These are phyloP conservation scores for Myriangium duriaei DNA, from an alignment of 2,329 filamentous ascomycete genomes.

Conservation along the genomic window DNA sequence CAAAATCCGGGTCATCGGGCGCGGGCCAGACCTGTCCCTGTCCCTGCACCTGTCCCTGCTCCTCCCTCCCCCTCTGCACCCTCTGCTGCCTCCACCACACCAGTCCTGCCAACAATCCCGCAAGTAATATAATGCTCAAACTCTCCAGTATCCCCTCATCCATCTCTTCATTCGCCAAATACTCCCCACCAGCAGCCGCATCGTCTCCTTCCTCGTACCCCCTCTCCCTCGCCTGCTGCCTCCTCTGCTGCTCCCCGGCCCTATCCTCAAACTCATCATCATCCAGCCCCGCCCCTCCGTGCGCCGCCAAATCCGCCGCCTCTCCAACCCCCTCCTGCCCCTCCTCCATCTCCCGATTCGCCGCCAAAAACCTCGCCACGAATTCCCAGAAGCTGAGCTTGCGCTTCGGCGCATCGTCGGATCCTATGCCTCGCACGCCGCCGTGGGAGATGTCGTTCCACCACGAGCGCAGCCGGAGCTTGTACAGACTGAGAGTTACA, in stretches of 20 bases:
- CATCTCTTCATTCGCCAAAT: constrained; percentile 3
- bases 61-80: constrained; percentile 28
- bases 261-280: not conserved
- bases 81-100: constrained; percentile 17
- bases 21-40: constrained; percentile 48
- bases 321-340: not conserved
- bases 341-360: not conserved
- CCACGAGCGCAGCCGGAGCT: constrained; percentile 71
- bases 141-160: constrained; percentile 3
- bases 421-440: constrained; percentile 71
- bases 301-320: not conserved
- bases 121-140: constrained; percentile 3
- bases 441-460: constrained; percentile 92
- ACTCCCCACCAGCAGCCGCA: constrained; percentile 1
- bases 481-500: constrained; percentile 76
- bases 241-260: constrained; percentile 1
- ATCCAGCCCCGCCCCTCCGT: constrained; percentile 1
- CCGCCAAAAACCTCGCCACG: constrained; percentile 3
- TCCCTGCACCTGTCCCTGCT: constrained; percentile 31
- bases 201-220: not conserved
- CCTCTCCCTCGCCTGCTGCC: constrained; percentile 5
- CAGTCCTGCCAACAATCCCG: constrained; percentile 4
- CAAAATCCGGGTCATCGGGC: constrained; percentile 54
- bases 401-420: constrained; percentile 53
- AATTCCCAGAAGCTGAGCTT: constrained; percentile 33